Conservation (phyloP, 2,329 filamentous ascomycete species). For the Xylariaceae sp. region DNA sequence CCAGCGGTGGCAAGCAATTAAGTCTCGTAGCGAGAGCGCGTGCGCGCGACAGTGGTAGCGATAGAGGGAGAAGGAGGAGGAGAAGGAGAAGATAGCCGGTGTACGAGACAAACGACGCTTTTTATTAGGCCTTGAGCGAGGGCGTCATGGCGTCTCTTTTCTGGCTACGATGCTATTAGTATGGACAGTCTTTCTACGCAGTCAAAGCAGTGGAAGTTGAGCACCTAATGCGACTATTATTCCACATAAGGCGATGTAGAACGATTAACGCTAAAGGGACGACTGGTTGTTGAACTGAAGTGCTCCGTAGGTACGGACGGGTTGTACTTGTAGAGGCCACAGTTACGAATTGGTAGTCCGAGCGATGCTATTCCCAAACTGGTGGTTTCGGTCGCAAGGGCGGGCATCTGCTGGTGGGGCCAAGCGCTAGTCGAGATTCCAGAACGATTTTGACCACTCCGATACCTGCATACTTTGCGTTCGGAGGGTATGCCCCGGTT, state of each 20-base stretch:
- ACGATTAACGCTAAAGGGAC: neutral
- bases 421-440: neutral
- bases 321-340: slow-evolving; percentile 20
- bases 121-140: neutral
- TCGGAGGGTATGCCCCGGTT: neutral
- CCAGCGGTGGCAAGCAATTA: neutral
- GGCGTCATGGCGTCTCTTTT: slow-evolving; percentile 9
- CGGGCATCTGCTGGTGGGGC: neutral
- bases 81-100: neutral
- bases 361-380: slow-evolving; percentile 23
- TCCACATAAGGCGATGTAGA: neutral
- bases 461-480: neutral
- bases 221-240: neutral
- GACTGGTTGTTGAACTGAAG: neutral
- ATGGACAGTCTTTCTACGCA: neutral
- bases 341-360: slow-evolving; percentile 22
- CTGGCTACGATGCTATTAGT: neutral
- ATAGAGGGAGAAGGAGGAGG: neutral
- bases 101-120: neutral
- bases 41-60: neutral
- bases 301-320: too few relatives aligned
- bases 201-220: neutral
- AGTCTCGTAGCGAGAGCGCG: neutral
- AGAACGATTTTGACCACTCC: neutral
- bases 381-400: neutral